phyloP scores from a whole-genome alignment of 139 green algal genomes.

The Dunaliella primolecta region DNA sequence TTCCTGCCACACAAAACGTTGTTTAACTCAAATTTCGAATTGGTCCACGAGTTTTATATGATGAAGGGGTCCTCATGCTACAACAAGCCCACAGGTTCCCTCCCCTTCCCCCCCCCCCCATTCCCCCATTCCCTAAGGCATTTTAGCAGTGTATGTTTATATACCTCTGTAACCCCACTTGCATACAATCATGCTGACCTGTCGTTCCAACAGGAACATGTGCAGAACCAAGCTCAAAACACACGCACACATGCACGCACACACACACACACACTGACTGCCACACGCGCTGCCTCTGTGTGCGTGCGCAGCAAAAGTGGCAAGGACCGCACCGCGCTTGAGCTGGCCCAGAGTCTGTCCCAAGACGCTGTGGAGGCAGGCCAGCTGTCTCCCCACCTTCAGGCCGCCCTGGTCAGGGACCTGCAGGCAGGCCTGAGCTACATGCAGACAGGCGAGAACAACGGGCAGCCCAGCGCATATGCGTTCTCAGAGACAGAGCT shows the following conservation, averaged over 20 bases:
- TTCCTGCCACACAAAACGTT: no score
- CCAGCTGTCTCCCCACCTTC: background rate
- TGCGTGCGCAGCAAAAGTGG: constrained; percentile 27
- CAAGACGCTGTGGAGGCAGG: constrained; percentile 19
- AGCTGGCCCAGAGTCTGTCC: constrained; percentile 24
- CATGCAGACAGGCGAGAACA: constrained; percentile 36
- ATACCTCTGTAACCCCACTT: no score
- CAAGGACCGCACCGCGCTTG: constrained; percentile 46
- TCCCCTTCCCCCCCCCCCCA: no score
- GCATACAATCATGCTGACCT: no score
- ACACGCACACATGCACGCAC: background rate
- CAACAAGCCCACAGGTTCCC: no score
- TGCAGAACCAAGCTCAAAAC: no score
- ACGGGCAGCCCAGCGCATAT: constrained; percentile 37
- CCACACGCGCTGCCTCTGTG: background rate
- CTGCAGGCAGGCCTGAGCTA: constrained; percentile 35
- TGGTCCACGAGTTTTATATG: no score
- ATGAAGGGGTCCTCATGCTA: no score
- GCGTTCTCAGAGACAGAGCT: constrained; percentile 48
- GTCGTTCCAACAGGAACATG: no score
- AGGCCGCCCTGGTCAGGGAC: background rate
- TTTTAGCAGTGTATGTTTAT: no score
- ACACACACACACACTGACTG: background rate
- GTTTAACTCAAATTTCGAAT: no score
- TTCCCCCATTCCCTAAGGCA: no score